These are phyloP conservation scores for Malus asiatica DNA, from an alignment of 306 rosid genomes.

Conservation along the genomic window DNA sequence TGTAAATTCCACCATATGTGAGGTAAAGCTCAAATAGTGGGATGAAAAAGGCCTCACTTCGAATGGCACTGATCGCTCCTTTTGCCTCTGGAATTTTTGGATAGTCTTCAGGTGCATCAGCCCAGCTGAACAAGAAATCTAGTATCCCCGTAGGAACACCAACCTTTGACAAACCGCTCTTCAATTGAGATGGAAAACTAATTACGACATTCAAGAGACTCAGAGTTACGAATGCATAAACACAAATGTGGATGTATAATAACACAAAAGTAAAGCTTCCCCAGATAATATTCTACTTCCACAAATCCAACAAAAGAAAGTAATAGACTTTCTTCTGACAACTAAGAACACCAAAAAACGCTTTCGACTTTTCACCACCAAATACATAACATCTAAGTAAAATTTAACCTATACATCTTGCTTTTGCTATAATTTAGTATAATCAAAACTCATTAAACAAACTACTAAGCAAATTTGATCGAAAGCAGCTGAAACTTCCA, in stretches of 20 bases:
- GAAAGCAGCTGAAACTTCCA: not conserved
- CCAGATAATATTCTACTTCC: not conserved
- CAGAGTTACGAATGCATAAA: not conserved
- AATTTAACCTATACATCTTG: not conserved
- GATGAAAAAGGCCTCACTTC: conserved; percentile 81
- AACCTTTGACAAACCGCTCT: conserved; percentile 52
- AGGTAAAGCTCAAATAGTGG: conserved; percentile 85
- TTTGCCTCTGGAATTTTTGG: conserved; percentile 81
- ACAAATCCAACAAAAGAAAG: not conserved
- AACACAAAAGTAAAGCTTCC: not conserved
- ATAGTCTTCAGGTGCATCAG: conserved; percentile 24
- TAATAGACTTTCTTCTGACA: not conserved
- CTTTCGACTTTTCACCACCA: not conserved
- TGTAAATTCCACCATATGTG: conserved; percentile 84
- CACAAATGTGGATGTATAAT: not conserved
- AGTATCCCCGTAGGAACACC: conserved; percentile 61
- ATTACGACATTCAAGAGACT: conserved; percentile 27
- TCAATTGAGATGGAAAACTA: conserved; percentile 53
- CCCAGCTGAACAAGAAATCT: conserved; percentile 46
- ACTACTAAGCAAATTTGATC: not conserved
- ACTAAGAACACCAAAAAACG: not conserved
- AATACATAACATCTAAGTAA: not conserved
- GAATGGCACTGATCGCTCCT: conserved; percentile 58
- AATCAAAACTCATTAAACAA: not conserved
- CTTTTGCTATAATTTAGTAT: not conserved